Evolutionary conservation across 2,329 filamentous ascomycete species (phyloP), one percentile per base, ranked within the genome.

Genomic region (Curvularia verruculosa): DNA sequence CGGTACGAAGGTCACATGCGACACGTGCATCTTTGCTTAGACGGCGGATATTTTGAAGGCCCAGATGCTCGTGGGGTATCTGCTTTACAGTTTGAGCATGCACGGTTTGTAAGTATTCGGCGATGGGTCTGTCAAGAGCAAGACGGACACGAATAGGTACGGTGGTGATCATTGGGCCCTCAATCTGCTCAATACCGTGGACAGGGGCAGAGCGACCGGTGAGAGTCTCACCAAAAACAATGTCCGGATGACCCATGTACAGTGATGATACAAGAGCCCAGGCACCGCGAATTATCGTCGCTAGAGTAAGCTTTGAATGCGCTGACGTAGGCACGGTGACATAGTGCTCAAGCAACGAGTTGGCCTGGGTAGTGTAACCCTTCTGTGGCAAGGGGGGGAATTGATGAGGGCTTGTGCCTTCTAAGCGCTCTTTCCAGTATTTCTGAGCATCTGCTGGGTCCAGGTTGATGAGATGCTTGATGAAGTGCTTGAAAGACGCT

Each of bases 11-110:
- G 43, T 75, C 71, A 31, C 75, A 77, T 4, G 73, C 75, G 31
- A 68, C 61, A 18, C 71, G 68, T 4, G 74, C 74, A 23, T 76
- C 69, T 19, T 60, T 67, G 45, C 72, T 74, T 7, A 78, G 45
- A 0, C 72, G 68, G 9, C 85, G 83, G 57, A 88, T 87, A 60
- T 86, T 78, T 64, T 87, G 85, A 43, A 87, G 75, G 19, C 85
- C 85, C 48, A 84, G 80, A 68, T 91, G 87, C 70, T 90, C 85
- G 67, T 89, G 83, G 0, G 86, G 83, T 5, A 89, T 87, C 61
- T 85, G 82, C 3, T 80, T 75, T 0, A 85, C 79, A 0, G 82
- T 84, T 52, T 83, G 79, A 28, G 84, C 77, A 36, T 89, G 86
- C 2, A 89, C 80, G 2, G 77, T 73, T 40, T 83, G 78, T 3